Evolutionary conservation across 108 stramenopile genomes (phyloP).

Genomic region (Nitzschia sp.): DNA sequence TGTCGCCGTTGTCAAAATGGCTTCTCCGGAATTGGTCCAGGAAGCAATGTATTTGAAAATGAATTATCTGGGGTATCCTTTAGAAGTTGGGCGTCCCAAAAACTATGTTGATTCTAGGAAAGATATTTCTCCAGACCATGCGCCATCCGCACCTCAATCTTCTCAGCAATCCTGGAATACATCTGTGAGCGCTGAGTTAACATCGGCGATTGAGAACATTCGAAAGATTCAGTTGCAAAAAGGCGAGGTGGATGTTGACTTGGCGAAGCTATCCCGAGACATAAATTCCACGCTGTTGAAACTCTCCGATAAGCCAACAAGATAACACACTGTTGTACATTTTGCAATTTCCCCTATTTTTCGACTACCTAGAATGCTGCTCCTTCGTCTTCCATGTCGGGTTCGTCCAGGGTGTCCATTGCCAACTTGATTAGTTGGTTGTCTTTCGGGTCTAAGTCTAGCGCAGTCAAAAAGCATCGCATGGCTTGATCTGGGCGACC

Average conservation of each 20-base stretch:
- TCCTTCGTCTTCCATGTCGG: slow-evolving; percentile 83
- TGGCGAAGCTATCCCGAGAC: neutral
- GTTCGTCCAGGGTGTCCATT: slow-evolving; percentile 87
- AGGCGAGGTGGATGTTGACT: neutral
- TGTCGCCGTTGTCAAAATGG: neutral
- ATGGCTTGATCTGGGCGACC: slow-evolving; percentile 89
- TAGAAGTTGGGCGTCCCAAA: slow-evolving; percentile 5
- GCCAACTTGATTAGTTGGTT: slow-evolving; percentile 91
- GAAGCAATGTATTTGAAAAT: neutral
- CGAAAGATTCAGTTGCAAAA: neutral
- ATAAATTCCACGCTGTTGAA: neutral
- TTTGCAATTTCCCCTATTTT: neutral
- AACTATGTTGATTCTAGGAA: neutral
- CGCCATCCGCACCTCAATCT: too few relatives aligned
- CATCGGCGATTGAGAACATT: neutral
- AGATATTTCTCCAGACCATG: too few relatives aligned
- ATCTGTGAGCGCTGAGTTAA: neutral
- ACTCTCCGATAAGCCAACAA: neutral
- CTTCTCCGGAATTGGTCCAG: neutral
- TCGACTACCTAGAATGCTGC: slow-evolving; percentile 51
- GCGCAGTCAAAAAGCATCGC: slow-evolving; percentile 89
- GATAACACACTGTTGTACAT: neutral
- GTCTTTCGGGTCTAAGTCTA: slow-evolving; percentile 96
- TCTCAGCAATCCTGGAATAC: neutral
- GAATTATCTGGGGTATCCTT: neutral